These are phyloP conservation scores for Rhizophora mangle DNA, from an alignment of 345 rosid species.

Conservation along the genomic window DNA sequence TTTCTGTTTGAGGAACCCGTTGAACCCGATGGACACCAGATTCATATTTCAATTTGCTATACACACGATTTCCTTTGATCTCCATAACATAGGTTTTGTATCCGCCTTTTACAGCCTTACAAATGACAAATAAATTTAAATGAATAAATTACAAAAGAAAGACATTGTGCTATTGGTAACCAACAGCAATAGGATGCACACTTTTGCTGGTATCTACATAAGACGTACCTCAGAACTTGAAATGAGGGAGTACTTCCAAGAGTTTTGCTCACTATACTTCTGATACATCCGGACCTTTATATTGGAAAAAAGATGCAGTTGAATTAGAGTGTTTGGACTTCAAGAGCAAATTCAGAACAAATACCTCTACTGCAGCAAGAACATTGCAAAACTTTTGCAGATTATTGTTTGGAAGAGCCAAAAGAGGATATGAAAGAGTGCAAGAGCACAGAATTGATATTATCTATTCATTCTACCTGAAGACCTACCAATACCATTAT, in stretches of 20 bases:
- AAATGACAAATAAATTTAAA: slow-evolving; percentile 15
- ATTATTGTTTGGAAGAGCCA: background rate
- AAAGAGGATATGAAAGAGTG: background rate
- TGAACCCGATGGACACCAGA: slow-evolving; percentile 97
- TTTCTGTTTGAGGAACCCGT: slow-evolving; percentile 93
- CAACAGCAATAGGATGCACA: slow-evolving; percentile 11
- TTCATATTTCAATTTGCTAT: slow-evolving; percentile 90
- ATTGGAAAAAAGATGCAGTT: slow-evolving; percentile 18
- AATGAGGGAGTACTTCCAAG: slow-evolving; percentile 60
- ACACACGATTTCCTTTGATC: slow-evolving; percentile 77
- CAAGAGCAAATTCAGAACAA: slow-evolving; percentile 5
- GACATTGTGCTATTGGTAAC: background rate
- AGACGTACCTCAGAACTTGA: slow-evolving; percentile 75
- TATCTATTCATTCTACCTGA: no score
- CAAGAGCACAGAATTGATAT: no score
- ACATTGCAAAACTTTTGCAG: background rate
- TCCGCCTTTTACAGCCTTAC: slow-evolving; percentile 91
- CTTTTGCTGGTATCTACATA: slow-evolving; percentile 2
- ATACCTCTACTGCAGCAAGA: background rate
- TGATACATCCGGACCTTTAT: slow-evolving; percentile 83
- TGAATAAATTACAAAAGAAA: slow-evolving; percentile 4
- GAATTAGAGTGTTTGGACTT: slow-evolving; percentile 12
- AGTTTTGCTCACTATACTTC: slow-evolving; percentile 76
- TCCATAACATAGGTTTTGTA: slow-evolving; percentile 93
- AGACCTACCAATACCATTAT: background rate